Evolutionary conservation across 1,284 basidiomycete genomes (phyloP).

Genomic region (Vanrija sp.): DNA sequence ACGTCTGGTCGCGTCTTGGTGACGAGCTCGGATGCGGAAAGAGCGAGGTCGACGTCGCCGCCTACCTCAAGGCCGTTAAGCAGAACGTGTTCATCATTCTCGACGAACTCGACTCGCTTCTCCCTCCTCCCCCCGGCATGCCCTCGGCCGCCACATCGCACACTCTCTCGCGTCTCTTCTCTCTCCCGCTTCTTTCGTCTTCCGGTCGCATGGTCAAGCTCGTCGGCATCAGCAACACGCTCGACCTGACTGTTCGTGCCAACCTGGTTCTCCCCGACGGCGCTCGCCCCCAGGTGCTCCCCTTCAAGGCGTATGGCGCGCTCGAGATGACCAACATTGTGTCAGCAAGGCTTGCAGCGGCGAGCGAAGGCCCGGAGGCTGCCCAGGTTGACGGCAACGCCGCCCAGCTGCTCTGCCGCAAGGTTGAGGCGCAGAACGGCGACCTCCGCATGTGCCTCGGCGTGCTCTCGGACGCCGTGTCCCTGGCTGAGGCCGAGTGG

Average conservation of each 20-base stretch:
- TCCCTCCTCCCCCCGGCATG: constrained; percentile 36
- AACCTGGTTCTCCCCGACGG: constrained; percentile 39
- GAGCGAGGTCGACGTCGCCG: constrained; percentile 31
- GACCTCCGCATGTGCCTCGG: constrained; percentile 49
- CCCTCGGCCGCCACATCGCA: constrained; percentile 39
- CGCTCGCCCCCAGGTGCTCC: constrained; percentile 37
- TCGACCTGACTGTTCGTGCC: constrained; percentile 47
- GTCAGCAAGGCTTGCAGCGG: constrained; percentile 29
- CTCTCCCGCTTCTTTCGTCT: constrained; percentile 32
- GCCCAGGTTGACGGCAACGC: constrained; percentile 44
- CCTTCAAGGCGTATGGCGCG: constrained; percentile 45
- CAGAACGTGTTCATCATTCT: constrained; percentile 41
- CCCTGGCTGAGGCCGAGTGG: constrained; percentile 46
- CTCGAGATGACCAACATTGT: constrained; percentile 46
- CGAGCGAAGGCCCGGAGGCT: constrained; percentile 5
- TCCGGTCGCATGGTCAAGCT: constrained; percentile 33
- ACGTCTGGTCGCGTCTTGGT: constrained; percentile 39
- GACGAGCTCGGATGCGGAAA: constrained; percentile 32
- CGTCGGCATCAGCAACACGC: constrained; percentile 49
- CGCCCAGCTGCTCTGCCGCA: constrained; percentile 43
- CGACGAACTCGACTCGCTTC: constrained; percentile 49
- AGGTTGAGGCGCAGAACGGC: constrained; percentile 50
- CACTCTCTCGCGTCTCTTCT: constrained; percentile 44
- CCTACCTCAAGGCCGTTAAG: constrained; percentile 14
- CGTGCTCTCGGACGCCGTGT: constrained; percentile 42